Evolutionary conservation across 1,284 basidiomycete species (phyloP).

Genomic region (Psilocybe mexicana): DNA sequence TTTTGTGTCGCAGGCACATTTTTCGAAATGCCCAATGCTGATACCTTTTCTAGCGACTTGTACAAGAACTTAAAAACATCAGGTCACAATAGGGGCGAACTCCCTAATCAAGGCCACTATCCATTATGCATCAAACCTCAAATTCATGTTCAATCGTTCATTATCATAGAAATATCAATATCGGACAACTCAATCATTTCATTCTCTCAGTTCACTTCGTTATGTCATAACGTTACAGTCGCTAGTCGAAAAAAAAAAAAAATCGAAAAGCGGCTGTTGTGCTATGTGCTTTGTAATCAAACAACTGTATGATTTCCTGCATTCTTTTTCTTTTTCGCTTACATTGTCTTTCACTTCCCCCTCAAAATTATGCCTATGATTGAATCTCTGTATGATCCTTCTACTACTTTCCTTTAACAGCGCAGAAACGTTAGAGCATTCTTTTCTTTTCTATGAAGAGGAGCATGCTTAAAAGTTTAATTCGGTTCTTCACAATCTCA

Average conservation of each 20-base stretch:
- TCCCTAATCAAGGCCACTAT: background rate
- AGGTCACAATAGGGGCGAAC: background rate
- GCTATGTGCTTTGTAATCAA: conserved; percentile 23
- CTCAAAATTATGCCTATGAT: conserved; percentile 3
- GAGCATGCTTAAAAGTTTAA: background rate
- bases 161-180: conserved; percentile 4
- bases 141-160: background rate
- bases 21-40: background rate
- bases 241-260: background rate
- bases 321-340: conserved; percentile 2
- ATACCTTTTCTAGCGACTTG: conserved; percentile 14
- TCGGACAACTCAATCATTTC: conserved; percentile 2
- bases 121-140: conserved; percentile 2
- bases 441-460: background rate
- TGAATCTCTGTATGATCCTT: background rate
- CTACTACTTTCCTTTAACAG: background rate
- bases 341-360: background rate
- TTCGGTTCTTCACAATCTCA: background rate
- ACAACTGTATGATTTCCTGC: conserved; percentile 16
- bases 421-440: background rate
- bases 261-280: conserved; percentile 10
- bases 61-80: conserved; percentile 18
- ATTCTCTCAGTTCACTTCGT: conserved; percentile 7
- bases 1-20: background rate
- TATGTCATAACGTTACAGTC: conserved; percentile 17